phyloP scores from a whole-genome alignment of 768 basidiomycete genomes.

The Rhodosporidiobolus sp. region DNA sequence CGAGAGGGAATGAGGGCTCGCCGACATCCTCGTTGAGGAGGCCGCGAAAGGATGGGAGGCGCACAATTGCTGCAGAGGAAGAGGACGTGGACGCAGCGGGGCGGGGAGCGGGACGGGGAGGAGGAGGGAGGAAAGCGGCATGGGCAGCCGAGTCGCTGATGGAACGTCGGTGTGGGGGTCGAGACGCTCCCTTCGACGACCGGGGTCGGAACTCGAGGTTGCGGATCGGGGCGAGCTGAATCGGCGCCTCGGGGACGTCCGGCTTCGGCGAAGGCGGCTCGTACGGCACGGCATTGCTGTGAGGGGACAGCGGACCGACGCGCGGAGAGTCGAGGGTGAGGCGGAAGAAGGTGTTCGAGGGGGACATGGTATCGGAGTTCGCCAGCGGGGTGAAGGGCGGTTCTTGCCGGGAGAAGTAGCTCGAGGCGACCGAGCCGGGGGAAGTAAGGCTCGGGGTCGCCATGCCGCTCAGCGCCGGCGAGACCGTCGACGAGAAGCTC shows the following conservation, averaged over 20 bases:
- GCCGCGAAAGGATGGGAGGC: constrained; percentile 19
- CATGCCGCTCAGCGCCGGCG: constrained; percentile 3
- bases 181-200: neutral
- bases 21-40: constrained; percentile 6
- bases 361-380: neutral
- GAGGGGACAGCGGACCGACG: neutral
- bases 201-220: neutral
- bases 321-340: constrained; percentile 27
- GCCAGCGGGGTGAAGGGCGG: neutral
- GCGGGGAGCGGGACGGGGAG: too few species aligned
- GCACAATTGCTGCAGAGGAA: neutral
- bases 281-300: too few species aligned
- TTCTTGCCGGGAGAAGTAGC: constrained; percentile 2
- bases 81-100: too few species aligned
- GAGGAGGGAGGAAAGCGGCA: neutral
- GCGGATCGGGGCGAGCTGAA: constrained; percentile 31
- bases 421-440: neutral
- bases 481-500: neutral
- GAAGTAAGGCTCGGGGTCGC: constrained; percentile 3
- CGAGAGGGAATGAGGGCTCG: neutral
- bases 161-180: neutral
- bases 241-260: neutral
- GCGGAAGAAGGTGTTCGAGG: constrained; percentile 14
- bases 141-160: neutral
- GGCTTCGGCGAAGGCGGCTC: neutral